phyloP scores from a whole-genome alignment of 257 asterid genomes.

The Galeopsis tetrahit region DNA sequence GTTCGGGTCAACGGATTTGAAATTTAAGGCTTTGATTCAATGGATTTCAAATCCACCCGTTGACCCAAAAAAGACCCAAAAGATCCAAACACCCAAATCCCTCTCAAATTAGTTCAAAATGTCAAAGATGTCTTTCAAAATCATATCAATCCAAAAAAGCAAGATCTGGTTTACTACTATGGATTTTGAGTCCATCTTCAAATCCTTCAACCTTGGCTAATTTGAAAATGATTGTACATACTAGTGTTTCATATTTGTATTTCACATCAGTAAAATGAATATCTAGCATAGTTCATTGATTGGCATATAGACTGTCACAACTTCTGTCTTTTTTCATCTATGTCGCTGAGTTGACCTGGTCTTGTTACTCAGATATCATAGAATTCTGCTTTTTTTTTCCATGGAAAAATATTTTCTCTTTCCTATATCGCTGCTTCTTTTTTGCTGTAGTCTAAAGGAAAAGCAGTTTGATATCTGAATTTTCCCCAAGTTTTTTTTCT shows the following conservation, averaged over 20 bases:
- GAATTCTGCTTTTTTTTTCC: neutral
- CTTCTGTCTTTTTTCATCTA: neutral
- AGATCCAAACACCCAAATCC: slow-evolving; percentile 7
- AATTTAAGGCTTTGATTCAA: neutral
- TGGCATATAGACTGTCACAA: neutral
- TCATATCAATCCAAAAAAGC: neutral
- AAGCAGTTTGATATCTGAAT: slow-evolving; percentile 19
- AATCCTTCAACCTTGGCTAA: slow-evolving; percentile 1
- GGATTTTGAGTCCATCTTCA: neutral
- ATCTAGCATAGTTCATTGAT: neutral
- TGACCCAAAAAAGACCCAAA: neutral
- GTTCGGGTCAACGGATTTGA: neutral
- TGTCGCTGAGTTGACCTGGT: slow-evolving; percentile 8
- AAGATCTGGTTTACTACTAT: neutral
- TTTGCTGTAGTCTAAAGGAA: slow-evolving; percentile 20
- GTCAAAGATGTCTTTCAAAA: slow-evolving; percentile 2
- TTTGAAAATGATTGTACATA: neutral
- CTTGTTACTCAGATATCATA: slow-evolving; percentile 24
- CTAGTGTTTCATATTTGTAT: slow-evolving; percentile 9
- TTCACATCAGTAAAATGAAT: neutral
- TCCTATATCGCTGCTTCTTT: slow-evolving; percentile 16
- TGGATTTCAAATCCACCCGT: neutral
- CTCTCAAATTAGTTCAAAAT: slow-evolving; percentile 19
- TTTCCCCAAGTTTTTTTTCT: neutral
- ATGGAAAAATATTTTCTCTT: slow-evolving; percentile 13